Evolutionary conservation across 208 protist genomes (phyloP).

Genomic region (Angomonas deanei): DNA sequence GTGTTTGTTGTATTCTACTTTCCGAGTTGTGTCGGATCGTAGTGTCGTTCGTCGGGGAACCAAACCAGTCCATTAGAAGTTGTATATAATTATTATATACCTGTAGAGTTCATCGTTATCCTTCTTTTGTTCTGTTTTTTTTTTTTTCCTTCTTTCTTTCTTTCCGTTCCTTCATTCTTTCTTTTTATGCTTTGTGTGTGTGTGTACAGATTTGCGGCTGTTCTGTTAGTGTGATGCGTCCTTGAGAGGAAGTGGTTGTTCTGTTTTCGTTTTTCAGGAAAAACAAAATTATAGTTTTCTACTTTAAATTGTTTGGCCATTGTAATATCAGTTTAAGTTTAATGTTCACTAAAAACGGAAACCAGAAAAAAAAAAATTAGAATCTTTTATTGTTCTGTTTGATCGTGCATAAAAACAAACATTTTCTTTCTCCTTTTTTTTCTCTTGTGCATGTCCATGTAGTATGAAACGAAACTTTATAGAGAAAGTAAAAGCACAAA

Average conservation of each 20-base stretch:
- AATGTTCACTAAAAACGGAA: too few relatives aligned
- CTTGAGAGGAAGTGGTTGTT: too few relatives aligned
- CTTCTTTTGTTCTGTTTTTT: neutral
- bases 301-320: slow-evolving; percentile 1
- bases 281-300: neutral
- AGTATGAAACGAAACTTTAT: neutral
- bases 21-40: too few relatives aligned
- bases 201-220: too few relatives aligned
- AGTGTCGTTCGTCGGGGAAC: too few relatives aligned
- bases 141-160: too few relatives aligned
- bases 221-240: too few relatives aligned
- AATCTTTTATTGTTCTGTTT: neutral
- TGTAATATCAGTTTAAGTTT: slow-evolving; percentile 7
- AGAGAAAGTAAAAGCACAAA: neutral
- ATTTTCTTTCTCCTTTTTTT: slow-evolving; percentile 1
- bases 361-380: too few relatives aligned
- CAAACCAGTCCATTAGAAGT: too few relatives aligned
- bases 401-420: neutral
- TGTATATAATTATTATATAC: neutral
- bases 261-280: neutral
- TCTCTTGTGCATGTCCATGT: neutral
- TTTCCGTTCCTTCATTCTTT: too few relatives aligned
- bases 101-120: neutral
- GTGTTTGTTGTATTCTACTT: too few relatives aligned
- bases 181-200: too few relatives aligned